phyloP scores from a whole-genome alignment of 2,329 filamentous ascomycete genomes.

The Lasiodiplodia citricola region DNA sequence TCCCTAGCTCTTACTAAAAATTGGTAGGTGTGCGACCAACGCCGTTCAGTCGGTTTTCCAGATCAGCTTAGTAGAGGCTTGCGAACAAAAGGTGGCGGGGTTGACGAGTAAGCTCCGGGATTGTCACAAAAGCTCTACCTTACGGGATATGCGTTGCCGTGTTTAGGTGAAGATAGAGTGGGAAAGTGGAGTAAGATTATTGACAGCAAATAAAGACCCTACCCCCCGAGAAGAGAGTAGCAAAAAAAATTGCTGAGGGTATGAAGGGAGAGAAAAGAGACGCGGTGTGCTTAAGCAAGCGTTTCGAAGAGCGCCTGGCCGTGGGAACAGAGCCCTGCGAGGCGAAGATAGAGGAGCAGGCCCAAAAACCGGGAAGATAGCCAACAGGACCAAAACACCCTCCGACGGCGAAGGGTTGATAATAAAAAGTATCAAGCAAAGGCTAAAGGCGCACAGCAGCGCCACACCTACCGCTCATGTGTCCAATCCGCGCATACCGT shows the following conservation, averaged over 20 bases:
- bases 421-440: background rate
- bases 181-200: background rate
- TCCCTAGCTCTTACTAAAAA: background rate
- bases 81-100: too few species aligned
- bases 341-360: background rate
- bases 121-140: background rate
- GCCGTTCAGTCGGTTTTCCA: conserved; percentile 27
- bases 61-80: conserved; percentile 35
- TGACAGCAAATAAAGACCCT: background rate
- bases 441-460: background rate
- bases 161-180: background rate
- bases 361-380: too few species aligned
- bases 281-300: too few species aligned
- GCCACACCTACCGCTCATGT: background rate
- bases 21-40: background rate
- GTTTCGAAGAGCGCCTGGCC: too few species aligned
- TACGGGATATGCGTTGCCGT: background rate
- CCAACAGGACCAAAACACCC: too few species aligned
- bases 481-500: background rate
- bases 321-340: background rate
- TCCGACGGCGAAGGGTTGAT: background rate
- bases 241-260: too few species aligned
- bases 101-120: background rate
- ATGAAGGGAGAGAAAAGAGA: too few species aligned
- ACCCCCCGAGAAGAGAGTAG: too few species aligned